These are phyloP conservation scores for Mycena crocata DNA, from an alignment of 768 basidiomycete species.

Conservation along the genomic window DNA sequence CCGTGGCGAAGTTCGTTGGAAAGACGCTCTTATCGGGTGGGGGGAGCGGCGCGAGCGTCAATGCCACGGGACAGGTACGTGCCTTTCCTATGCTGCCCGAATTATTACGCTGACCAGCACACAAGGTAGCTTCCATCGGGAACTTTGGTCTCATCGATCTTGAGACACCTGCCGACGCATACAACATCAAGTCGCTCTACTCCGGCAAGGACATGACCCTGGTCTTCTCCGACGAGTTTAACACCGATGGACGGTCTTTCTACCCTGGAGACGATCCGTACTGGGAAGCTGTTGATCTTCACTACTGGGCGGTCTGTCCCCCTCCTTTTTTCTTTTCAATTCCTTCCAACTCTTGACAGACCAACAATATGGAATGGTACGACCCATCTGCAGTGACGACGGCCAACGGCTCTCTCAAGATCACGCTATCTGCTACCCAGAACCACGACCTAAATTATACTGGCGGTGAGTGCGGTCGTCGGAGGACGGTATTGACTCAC, in stretches of 20 bases:
- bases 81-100: not conserved
- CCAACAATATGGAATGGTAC: conserved; percentile 80
- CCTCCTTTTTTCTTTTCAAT: no score
- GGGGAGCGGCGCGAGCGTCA: not conserved
- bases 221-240: conserved; percentile 89
- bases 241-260: conserved; percentile 82
- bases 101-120: conserved; percentile 12
- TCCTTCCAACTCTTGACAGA: conserved; percentile 56
- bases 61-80: conserved; percentile 65
- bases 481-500: not conserved
- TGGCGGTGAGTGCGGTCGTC: conserved; percentile 20
- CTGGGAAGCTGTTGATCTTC: conserved; percentile 79
- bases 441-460: conserved; percentile 79
- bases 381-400: conserved; percentile 85
- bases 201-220: conserved; percentile 69
- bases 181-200: conserved; percentile 53
- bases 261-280: conserved; percentile 81
- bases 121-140: conserved; percentile 37
- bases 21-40: not conserved
- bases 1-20: not conserved
- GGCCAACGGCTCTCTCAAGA: conserved; percentile 74
- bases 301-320: conserved; percentile 73
- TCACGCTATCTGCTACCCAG: conserved; percentile 74
- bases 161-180: conserved; percentile 55
- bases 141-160: conserved; percentile 64